Conservation (phyloP, 2,329 filamentous ascomycete genomes). For the Aspergillus ochraceus region DNA sequence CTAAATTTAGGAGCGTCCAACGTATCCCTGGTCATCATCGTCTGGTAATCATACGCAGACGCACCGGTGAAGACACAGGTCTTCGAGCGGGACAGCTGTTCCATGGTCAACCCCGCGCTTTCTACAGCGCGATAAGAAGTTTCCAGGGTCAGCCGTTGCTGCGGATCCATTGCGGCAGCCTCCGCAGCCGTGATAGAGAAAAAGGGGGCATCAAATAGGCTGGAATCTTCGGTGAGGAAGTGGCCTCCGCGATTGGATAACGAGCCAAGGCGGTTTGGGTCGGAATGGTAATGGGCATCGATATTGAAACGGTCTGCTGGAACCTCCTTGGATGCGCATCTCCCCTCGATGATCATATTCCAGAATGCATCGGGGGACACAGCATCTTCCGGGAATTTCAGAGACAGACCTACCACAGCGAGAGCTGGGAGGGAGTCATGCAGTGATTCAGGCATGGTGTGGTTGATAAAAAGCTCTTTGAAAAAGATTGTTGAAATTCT, state of each 20-base stretch:
- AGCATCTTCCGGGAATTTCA: slow-evolving; percentile 22
- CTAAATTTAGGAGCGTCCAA: slow-evolving; percentile 14
- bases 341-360: slow-evolving; percentile 21
- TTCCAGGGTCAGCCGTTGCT: slow-evolving; percentile 32
- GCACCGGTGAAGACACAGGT: slow-evolving; percentile 36
- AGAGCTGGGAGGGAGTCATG: slow-evolving; percentile 12
- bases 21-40: slow-evolving; percentile 21
- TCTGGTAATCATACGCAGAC: slow-evolving; percentile 31
- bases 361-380: slow-evolving; percentile 20
- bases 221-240: slow-evolving; percentile 25
- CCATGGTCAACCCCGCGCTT: slow-evolving; percentile 27
- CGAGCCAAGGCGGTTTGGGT: slow-evolving; percentile 16
- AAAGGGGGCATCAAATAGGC: slow-evolving; percentile 33
- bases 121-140: slow-evolving; percentile 29
- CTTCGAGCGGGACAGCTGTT: slow-evolving; percentile 28
- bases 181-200: slow-evolving; percentile 29
- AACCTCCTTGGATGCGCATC: slow-evolving; percentile 21
- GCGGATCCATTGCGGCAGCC: slow-evolving; percentile 32
- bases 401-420: slow-evolving; percentile 23
- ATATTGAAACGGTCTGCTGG: slow-evolving; percentile 26
- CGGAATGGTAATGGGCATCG: slow-evolving; percentile 22
- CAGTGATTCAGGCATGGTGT: neutral
- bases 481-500: neutral
- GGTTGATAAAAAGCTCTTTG: neutral
- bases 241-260: slow-evolving; percentile 15